Percentiles rank a stretch among this genome's conserved stretches.
phyloP scores from a whole-genome alignment of 2,329 filamentous ascomycete species.

The Aspergillus brunneoviolaceus region DNA sequence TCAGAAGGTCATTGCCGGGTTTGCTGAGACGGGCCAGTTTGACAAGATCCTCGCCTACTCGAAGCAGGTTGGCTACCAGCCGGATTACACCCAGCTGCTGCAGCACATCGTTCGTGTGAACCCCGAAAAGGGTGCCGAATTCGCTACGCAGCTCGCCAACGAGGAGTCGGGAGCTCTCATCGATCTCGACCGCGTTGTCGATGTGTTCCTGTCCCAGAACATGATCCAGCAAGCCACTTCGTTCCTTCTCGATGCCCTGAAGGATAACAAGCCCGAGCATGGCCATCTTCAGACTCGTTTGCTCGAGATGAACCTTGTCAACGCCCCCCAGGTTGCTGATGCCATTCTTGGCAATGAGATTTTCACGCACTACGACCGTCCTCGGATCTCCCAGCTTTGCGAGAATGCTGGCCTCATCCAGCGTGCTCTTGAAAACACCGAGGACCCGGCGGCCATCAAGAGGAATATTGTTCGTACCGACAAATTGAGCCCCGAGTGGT shows the following conservation, averaged over 20 bases:
- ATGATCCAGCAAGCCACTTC: conserved; percentile 97
- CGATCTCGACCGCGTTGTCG: conserved; percentile 90
- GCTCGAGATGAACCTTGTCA: conserved; percentile 96
- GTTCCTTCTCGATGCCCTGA: conserved; percentile 93
- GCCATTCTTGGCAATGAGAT: conserved; percentile 97
- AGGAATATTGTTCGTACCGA: conserved; percentile 80
- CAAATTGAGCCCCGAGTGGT: conserved; percentile 86
- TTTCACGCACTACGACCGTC: conserved; percentile 95
- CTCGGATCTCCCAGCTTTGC: conserved; percentile 83
- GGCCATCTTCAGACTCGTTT: conserved; percentile 90
- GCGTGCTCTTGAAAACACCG: conserved; percentile 90
- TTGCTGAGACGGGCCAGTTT: conserved; percentile 94
- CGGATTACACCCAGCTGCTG: conserved; percentile 90
- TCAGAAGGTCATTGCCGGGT: conserved; percentile 90
- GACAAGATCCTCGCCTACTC: conserved; percentile 95
- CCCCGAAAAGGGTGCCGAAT: conserved; percentile 91
- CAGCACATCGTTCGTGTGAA: conserved; percentile 90
- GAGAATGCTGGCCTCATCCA: conserved; percentile 87
- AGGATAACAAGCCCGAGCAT: conserved; percentile 92
- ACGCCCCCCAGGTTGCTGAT: conserved; percentile 95
- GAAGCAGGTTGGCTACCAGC: conserved; percentile 79
- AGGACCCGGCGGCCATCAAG: conserved; percentile 87
- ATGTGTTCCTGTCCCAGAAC: conserved; percentile 96
- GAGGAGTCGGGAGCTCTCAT: conserved; percentile 83
- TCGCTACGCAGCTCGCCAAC: conserved; percentile 88